Base-by-base conservation (phyloP, 768 basidiomycete species). In the Vishniacozyma victoriae region DNA sequence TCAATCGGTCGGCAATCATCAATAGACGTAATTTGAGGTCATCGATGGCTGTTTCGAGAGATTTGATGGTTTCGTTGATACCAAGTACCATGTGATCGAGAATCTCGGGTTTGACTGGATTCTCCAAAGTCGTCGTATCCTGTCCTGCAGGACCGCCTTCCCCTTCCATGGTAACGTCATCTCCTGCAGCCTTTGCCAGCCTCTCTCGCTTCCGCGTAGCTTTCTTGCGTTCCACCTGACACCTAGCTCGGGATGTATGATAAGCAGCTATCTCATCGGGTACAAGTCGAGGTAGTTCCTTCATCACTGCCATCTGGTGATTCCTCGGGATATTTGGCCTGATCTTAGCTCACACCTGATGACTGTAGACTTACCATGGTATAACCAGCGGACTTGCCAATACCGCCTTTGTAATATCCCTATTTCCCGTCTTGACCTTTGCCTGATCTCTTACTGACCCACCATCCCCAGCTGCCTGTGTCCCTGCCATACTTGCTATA, bases 11-110 rank as follows among this genome's bases (percentile, higher is more conserved):
- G 3, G 53, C 55, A 36, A 64, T 57, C 23, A 52, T 43, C 42
- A 61, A 41, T 7, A 69, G 41, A 13, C 57, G 48, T 35, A 61
- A 37, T 24, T 55, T 57, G 12, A 71, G 50, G 7, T 54, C 51
- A 19, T 55, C 52, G n/a, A 57, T 69, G 19, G 60, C 54, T 20
- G 44, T 24, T 51, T 71, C 70, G 26, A 71, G 47, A 1, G 50
- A 35, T 43, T 69, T 71, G 59, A 66, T 60, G 26, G 52, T 54
- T 43, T 71, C 70, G 52, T 69, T 71, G 55, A 68, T 67, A 5
- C 70, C 70, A 27, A 69, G 37, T 0, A 67, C 57, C n/a, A 69
- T 40, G 37, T 64, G 54, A 5, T 55, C 22, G 2, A 71, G 57
- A 12, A 67, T 50, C 19, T 46, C 51, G 0, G 69, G 67, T n/a